Evolutionary conservation across 257 asterid species (phyloP).

Genomic region (Forsythia viridissima): DNA sequence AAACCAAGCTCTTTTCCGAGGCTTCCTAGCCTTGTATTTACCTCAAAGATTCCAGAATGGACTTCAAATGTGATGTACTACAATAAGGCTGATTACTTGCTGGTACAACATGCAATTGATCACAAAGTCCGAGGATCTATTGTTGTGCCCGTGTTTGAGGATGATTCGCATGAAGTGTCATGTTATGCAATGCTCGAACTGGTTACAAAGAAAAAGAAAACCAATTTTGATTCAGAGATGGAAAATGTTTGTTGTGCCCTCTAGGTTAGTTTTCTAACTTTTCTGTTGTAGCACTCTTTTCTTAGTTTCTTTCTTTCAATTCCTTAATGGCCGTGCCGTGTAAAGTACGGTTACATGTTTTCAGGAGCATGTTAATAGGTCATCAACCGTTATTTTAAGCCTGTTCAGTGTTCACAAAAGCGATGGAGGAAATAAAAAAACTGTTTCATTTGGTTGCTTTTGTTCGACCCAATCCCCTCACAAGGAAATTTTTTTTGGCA

Average conservation of each 20-base stretch:
- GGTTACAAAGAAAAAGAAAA: conserved; percentile 54
- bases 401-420: not conserved
- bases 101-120: conserved; percentile 54
- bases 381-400: not conserved
- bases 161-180: conserved; percentile 26
- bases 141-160: conserved; percentile 73
- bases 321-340: not conserved
- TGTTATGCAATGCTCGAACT: conserved; percentile 83
- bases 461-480: not conserved
- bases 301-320: not conserved
- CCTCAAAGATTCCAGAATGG: conserved; percentile 82
- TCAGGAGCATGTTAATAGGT: not conserved
- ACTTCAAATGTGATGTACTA: conserved; percentile 68
- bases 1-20: conserved; percentile 46
- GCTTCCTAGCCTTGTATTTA: conserved; percentile 83
- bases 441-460: not conserved
- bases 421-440: not conserved
- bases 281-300: not conserved
- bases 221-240: conserved; percentile 56
- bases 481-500: not conserved
- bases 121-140: conserved; percentile 73
- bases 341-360: not conserved
- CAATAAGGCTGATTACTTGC: conserved; percentile 54
- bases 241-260: conserved; percentile 51
- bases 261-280: conserved; percentile 39